Evolutionary conservation across 306 rosid species (phyloP).

Genomic region (Dryas octopetala): DNA sequence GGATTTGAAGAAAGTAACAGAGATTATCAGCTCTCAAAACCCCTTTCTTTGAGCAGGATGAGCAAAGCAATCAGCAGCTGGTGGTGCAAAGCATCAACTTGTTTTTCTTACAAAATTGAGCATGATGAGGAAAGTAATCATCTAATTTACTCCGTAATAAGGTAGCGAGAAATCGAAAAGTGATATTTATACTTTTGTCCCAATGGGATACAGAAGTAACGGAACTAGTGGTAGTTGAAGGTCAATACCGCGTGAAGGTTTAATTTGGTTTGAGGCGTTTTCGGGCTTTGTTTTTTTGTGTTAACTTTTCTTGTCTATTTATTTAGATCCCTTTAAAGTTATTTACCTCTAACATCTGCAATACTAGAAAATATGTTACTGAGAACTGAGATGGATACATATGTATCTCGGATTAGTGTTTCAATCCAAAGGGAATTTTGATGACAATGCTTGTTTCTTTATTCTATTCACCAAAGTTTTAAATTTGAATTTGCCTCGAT

Average conservation of each 20-base stretch:
- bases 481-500: background rate
- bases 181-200: slow-evolving; percentile 40
- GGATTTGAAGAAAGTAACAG: slow-evolving; percentile 64
- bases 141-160: slow-evolving; percentile 38
- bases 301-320: slow-evolving; percentile 8
- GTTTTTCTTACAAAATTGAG: slow-evolving; percentile 19
- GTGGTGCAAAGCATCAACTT: slow-evolving; percentile 38
- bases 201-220: slow-evolving; percentile 26
- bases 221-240: slow-evolving; percentile 43
- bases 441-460: slow-evolving; percentile 12
- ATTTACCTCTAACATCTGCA: slow-evolving; percentile 36
- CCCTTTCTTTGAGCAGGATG: slow-evolving; percentile 39
- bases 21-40: slow-evolving; percentile 40
- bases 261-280: slow-evolving; percentile 47
- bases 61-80: slow-evolving; percentile 26
- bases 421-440: slow-evolving; percentile 40
- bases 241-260: slow-evolving; percentile 39
- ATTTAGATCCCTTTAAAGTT: slow-evolving; percentile 16
- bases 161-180: slow-evolving; percentile 37
- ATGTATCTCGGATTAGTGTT: slow-evolving; percentile 44
- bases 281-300: slow-evolving; percentile 20
- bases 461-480: background rate
- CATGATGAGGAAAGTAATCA: slow-evolving; percentile 34
- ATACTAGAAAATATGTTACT: slow-evolving; percentile 34
- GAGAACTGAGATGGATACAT: slow-evolving; percentile 29